Percentiles rank a stretch among this genome's conserved stretches.
Evolutionary conservation across 2,329 filamentous ascomycete species (phyloP).

Genomic region (Plectosphaerella plurivora): DNA sequence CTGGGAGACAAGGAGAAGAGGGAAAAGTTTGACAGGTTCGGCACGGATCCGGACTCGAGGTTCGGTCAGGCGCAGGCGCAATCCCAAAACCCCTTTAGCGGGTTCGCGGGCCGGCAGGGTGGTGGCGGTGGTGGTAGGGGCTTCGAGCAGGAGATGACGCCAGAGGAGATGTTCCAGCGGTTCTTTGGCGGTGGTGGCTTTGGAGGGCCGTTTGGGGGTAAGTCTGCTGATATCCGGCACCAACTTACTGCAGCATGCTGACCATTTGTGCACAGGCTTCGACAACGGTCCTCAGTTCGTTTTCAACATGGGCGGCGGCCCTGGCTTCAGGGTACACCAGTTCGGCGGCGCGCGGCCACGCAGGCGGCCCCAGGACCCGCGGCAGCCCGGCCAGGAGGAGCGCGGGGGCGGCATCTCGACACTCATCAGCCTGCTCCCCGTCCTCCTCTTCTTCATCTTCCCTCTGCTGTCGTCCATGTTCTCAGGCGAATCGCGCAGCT

Average conservation of each 20-base stretch:
- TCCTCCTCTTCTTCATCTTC: conserved; percentile 84
- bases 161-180: conserved; percentile 93
- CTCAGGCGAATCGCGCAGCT: conserved; percentile 48
- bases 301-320: conserved; percentile 90
- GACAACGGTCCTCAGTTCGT: conserved; percentile 83
- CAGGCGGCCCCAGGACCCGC: conserved; percentile 64
- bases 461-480: conserved; percentile 81
- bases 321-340: conserved; percentile 89
- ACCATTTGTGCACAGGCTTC: conserved; percentile 44
- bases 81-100: conserved; percentile 54
- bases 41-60: conserved; percentile 86
- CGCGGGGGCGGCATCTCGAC: conserved; percentile 49
- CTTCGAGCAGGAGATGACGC: conserved; percentile 70
- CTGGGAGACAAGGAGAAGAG: conserved; percentile 93
- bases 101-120: conserved; percentile 46
- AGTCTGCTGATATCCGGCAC: conserved; percentile 11
- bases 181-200: conserved; percentile 85
- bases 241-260: conserved; percentile 1
- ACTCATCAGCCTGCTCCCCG: conserved; percentile 74
- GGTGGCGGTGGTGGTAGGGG: conserved; percentile 30
- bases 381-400: conserved; percentile 32
- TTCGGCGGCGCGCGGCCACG: conserved; percentile 80
- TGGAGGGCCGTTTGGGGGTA: conserved; percentile 50
- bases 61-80: conserved; percentile 63
- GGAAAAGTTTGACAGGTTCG: conserved; percentile 80